phyloP scores from a whole-genome alignment of 768 basidiomycete species.

The Daedaleopsis nitida region DNA sequence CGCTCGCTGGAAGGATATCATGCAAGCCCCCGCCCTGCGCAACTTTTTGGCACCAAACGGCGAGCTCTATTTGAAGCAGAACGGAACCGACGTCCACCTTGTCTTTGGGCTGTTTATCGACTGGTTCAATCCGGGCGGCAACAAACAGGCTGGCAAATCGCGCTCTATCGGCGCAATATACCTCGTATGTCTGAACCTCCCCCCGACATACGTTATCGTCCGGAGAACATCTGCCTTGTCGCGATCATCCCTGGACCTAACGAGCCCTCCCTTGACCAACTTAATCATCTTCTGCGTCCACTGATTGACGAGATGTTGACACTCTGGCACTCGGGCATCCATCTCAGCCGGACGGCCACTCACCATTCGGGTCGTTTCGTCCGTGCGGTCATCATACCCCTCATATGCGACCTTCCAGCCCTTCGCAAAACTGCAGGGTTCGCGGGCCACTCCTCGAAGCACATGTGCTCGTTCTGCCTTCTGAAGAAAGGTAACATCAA shows the following conservation, averaged over 20 bases:
- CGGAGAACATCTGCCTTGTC: slow-evolving; percentile 35
- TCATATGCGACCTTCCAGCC: slow-evolving; percentile 36
- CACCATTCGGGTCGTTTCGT: background rate
- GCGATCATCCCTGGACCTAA: slow-evolving; percentile 29
- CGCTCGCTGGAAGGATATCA: too few relatives aligned
- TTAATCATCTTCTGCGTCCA: slow-evolving; percentile 27
- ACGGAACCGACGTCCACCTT: too few relatives aligned
- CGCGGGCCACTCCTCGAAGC: slow-evolving; percentile 24
- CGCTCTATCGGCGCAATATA: too few relatives aligned
- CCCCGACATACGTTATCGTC: slow-evolving; percentile 30
- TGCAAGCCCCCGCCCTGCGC: too few relatives aligned
- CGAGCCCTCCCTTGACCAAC: slow-evolving; percentile 19
- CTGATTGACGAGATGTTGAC: slow-evolving; percentile 24
- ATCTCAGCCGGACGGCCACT: slow-evolving; percentile 12
- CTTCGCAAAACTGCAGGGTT: slow-evolving; percentile 31
- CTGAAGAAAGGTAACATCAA: background rate
- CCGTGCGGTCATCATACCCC: slow-evolving; percentile 16
- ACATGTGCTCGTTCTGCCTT: slow-evolving; percentile 36
- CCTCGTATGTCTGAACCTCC: slow-evolving; percentile 36
- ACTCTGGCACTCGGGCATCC: slow-evolving; percentile 22
- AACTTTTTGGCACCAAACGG: too few relatives aligned
- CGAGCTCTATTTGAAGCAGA: too few relatives aligned
- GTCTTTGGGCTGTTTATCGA: too few relatives aligned
- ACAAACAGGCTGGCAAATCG: too few relatives aligned
- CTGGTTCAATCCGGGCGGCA: too few relatives aligned